These are phyloP conservation scores for Stagonosporopsis cucurbitacearum DNA, from an alignment of 2,329 filamentous ascomycete species.

Conservation along the genomic window DNA sequence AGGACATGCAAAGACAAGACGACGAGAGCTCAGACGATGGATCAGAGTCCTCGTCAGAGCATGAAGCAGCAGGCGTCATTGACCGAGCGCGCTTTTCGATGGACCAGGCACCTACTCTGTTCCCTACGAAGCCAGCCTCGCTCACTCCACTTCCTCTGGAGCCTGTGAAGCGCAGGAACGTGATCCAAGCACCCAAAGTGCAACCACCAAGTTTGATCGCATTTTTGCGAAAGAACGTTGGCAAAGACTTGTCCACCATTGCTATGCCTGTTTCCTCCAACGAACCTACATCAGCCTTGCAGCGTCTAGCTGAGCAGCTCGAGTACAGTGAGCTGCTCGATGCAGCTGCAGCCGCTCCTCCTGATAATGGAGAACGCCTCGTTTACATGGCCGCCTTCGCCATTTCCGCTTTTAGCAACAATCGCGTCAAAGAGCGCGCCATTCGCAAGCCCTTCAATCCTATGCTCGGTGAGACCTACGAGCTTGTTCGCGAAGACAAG, in stretches of 20 bases:
- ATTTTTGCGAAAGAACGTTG: conserved; percentile 95
- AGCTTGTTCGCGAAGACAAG: conserved; percentile 84
- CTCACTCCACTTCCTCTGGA: conserved; percentile 78
- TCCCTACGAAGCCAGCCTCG: conserved; percentile 77
- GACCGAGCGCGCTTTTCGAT: conserved; percentile 42
- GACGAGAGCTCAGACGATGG: conserved; percentile 59
- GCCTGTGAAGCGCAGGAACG: conserved; percentile 70
- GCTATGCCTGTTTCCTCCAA: conserved; percentile 98
- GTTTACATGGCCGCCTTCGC: conserved; percentile 90
- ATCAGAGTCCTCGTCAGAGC: conserved; percentile 69
- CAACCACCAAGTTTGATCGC: conserved; percentile 89
- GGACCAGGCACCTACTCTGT: conserved; percentile 60
- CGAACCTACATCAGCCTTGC: conserved; percentile 86
- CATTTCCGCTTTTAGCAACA: conserved; percentile 81
- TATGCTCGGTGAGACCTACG: conserved; percentile 93
- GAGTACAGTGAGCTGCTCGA: conserved; percentile 90
- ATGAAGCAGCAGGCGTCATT: conserved; percentile 55
- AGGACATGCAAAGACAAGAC: conserved; percentile 49
- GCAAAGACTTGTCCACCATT: conserved; percentile 95
- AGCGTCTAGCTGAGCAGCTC: conserved; percentile 86
- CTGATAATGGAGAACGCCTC: conserved; percentile 72
- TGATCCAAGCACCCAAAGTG: conserved; percentile 75
- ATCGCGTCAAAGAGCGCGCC: conserved; percentile 84
- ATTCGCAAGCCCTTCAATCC: conserved; percentile 98
- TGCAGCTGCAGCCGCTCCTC: conserved; percentile 59